Percentiles rank a stretch among this genome's conserved stretches.
phyloP scores from a whole-genome alignment of 345 rosid genomes.

The Hypericum androsaemum region DNA sequence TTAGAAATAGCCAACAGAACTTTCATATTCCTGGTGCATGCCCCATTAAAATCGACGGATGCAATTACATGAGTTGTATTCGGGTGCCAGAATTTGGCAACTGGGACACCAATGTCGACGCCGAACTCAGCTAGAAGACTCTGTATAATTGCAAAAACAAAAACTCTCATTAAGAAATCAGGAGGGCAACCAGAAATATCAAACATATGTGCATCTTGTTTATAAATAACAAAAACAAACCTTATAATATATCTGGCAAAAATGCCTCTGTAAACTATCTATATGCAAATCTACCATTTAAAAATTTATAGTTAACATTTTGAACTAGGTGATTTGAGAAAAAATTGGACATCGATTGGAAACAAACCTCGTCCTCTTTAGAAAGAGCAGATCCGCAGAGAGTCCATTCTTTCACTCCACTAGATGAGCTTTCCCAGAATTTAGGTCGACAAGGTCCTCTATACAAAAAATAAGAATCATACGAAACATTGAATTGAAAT shows the following conservation, averaged over 20 bases:
- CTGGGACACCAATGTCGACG: constrained; percentile 36
- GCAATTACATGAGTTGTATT: constrained; percentile 82
- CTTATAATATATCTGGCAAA: not conserved
- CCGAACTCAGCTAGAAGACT: constrained; percentile 48
- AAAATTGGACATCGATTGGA: not conserved
- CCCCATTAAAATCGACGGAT: constrained; percentile 52
- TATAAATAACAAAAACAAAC: not conserved
- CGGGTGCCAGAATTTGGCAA: constrained; percentile 65
- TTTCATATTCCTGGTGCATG: constrained; percentile 69
- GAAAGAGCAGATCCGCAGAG: constrained; percentile 88
- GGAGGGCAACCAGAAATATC: not conserved
- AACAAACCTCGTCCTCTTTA: constrained; percentile 59
- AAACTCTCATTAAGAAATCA: constrained; percentile 1
- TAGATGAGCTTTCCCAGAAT: constrained; percentile 16
- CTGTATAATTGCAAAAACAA: constrained; percentile 25
- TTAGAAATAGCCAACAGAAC: constrained; percentile 77
- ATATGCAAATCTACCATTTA: constrained; percentile 23
- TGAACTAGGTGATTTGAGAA: too few relatives aligned
- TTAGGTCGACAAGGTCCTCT: constrained; percentile 30
- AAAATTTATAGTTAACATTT: not conserved
- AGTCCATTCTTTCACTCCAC: constrained; percentile 34
- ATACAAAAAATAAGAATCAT: constrained; percentile 15
- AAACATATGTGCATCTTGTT: too few relatives aligned
- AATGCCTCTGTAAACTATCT: too few relatives aligned
- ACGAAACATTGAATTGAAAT: too few relatives aligned